These are phyloP conservation scores for Zygosaccharomyces kombuchaensis DNA, from an alignment of 805 yeast genomes.

Conservation along the genomic window DNA sequence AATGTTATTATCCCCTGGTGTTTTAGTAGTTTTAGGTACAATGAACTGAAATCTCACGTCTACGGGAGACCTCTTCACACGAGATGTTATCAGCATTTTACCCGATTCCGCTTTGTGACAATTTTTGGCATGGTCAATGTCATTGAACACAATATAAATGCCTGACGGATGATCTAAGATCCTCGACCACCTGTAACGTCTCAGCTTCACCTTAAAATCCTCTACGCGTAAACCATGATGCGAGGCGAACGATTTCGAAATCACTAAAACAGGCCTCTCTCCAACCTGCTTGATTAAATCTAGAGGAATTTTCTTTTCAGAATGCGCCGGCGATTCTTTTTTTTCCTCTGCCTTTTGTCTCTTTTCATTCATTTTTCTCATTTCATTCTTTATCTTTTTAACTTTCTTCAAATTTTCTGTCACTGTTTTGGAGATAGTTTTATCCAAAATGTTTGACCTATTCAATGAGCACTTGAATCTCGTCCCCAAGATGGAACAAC, in stretches of 20 bases:
- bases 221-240: conserved; percentile 51
- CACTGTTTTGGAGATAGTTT: conserved; percentile 29
- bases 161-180: conserved; percentile 62
- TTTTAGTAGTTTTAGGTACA: conserved; percentile 6
- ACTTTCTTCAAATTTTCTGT: conserved; percentile 39
- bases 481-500: conserved; percentile 47
- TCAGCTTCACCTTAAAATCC: conserved; percentile 56
- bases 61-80: conserved; percentile 23
- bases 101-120: conserved; percentile 28
- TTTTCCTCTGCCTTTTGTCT: conserved; percentile 6
- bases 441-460: conserved; percentile 37
- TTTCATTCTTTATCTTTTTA: conserved; percentile 34
- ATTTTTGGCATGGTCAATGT: conserved; percentile 25
- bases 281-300: conserved; percentile 48
- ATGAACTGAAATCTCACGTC: conserved; percentile 26
- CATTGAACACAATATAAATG: conserved; percentile 65
- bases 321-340: conserved; percentile 9
- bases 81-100: conserved; percentile 21
- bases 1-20: not conserved
- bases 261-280: conserved; percentile 54
- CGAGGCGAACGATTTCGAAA: conserved; percentile 49
- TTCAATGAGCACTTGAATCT: conserved; percentile 52
- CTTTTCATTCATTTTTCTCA: conserved; percentile 21
- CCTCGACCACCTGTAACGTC: conserved; percentile 60
- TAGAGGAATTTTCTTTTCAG: conserved; percentile 39